These are phyloP conservation scores for Diacronema lutheri DNA, from an alignment of 78 protist species.

Conservation along the genomic window DNA sequence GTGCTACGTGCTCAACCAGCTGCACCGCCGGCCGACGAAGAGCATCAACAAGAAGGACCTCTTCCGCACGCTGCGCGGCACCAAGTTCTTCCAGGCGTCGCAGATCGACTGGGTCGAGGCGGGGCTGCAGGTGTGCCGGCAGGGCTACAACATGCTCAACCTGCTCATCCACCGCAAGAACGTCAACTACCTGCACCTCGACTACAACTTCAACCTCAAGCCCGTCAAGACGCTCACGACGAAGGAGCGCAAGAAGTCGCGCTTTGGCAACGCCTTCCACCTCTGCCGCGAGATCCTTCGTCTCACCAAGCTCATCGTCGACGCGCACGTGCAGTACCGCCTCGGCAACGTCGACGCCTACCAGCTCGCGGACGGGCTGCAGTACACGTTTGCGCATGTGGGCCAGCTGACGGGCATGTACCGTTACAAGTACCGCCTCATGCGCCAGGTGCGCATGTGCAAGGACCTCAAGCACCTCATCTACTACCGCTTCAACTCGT, in stretches of 20 bases:
- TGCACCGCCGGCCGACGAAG: slow-evolving; percentile 82
- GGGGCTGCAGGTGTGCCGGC: slow-evolving; percentile 99
- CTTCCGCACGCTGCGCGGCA: slow-evolving; percentile 74
- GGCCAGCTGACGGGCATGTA: slow-evolving; percentile 99
- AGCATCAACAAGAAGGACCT: slow-evolving; percentile 81
- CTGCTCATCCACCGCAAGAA: slow-evolving; percentile 98
- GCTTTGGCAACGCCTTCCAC: slow-evolving; percentile 99
- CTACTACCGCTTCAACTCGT: slow-evolving; percentile 92
- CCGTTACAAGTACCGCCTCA: slow-evolving; percentile 98
- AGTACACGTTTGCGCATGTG: slow-evolving; percentile 95
- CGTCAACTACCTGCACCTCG: slow-evolving; percentile 98
- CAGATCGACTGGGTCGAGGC: slow-evolving; percentile 99
- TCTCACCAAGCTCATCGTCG: slow-evolving; percentile 97
- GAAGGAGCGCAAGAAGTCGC: slow-evolving; percentile 98
- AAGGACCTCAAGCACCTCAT: slow-evolving; percentile 97
- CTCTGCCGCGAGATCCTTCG: slow-evolving; percentile 96
- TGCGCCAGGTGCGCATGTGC: slow-evolving; percentile 97
- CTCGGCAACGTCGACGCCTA: slow-evolving; percentile 93
- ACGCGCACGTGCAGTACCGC: slow-evolving; percentile 98
- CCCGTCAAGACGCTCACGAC: slow-evolving; percentile 99
- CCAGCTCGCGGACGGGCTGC: slow-evolving; percentile 98
- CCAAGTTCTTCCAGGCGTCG: slow-evolving; percentile 97
- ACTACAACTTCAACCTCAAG: slow-evolving; percentile 99
- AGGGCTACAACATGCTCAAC: slow-evolving; percentile 99
- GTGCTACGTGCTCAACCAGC: slow-evolving; percentile 86